Base-by-base conservation (phyloP, 2,329 filamentous ascomycete genomes). In the Penicillium brasilianum region DNA sequence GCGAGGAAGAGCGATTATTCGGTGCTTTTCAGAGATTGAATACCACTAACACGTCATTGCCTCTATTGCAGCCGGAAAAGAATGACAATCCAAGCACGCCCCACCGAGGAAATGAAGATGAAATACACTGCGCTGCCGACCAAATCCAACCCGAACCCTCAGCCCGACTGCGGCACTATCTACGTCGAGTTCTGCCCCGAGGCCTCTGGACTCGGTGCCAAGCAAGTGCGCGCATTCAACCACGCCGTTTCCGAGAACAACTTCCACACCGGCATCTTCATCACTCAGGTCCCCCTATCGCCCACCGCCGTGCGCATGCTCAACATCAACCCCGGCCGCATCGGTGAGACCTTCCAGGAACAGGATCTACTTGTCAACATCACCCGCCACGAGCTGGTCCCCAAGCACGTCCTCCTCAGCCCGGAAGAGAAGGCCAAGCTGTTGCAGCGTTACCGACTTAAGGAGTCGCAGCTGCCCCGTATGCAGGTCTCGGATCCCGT, bases 341-440 rank as follows among this genome's bases (percentile, higher is more conserved):
- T 91, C 73, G 92, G 97, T 73, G 95, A 99, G 82, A 92, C 92
- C 76, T 99, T 99, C 82, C 87, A 94, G 71, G 95, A 98, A 83
- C 90, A 95, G 77, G 95, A 99, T 80, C 80, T 99, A 71, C 85
- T 98, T 62, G 93, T 99, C 79, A 99, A 99, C 81, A 98, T 99
- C 78, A 98, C 94, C 61, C 91, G 93, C 77, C 95, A 99, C 81
- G 94, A 98, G 80, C 86, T 99, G 58, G 95, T 99, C 32, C 95
- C 95, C 48, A 93, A 91, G 76, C 95, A 99, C 76, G 89, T 98
- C 39, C 81, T 98, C 62, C 87, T 99, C 59, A 96, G 92, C 72
- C 86, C 88, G 49, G 92, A 96, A 72, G 95, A 99, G 83, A 97
- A 97, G 85, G 81, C 82, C 50, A 90, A 90, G 39, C 81, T 99